Evolutionary conservation across 441 rosid genomes (phyloP).

Genomic region (Macaranga tanarius): DNA sequence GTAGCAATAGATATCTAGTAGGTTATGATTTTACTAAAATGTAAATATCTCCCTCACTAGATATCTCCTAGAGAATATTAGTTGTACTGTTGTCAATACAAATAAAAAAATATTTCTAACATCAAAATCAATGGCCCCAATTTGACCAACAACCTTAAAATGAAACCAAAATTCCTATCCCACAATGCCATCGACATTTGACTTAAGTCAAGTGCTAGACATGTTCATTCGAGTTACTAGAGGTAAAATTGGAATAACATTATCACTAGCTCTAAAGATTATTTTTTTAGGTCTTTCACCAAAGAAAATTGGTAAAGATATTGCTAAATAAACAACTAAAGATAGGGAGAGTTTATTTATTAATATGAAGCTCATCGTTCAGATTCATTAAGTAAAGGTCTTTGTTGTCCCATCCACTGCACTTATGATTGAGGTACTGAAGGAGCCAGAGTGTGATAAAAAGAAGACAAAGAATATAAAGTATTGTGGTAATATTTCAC

Average conservation of each 20-base stretch:
- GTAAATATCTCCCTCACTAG: too few relatives aligned
- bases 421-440: neutral
- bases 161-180: neutral
- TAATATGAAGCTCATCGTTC: conserved; percentile 78
- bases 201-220: conserved; percentile 71
- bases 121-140: too few relatives aligned
- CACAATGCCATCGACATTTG: conserved; percentile 80
- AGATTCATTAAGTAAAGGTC: conserved; percentile 86
- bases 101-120: too few relatives aligned
- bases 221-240: conserved; percentile 85
- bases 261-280: conserved; percentile 69
- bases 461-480: conserved; percentile 54
- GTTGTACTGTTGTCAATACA: too few relatives aligned
- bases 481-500: conserved; percentile 65
- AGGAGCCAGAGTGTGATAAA: too few relatives aligned
- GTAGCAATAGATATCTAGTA: too few relatives aligned
- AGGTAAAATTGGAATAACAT: conserved; percentile 85
- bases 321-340: conserved; percentile 82
- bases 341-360: conserved; percentile 89
- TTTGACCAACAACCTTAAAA: too few relatives aligned
- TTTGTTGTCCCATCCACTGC: conserved; percentile 73
- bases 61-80: too few relatives aligned
- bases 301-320: conserved; percentile 86
- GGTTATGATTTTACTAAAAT: too few relatives aligned
- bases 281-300: conserved; percentile 86